Percentiles rank a stretch among this genome's conserved stretches.
phyloP scores from a whole-genome alignment of 352 stramenopile species.

The Pythium pectinolyticum region DNA sequence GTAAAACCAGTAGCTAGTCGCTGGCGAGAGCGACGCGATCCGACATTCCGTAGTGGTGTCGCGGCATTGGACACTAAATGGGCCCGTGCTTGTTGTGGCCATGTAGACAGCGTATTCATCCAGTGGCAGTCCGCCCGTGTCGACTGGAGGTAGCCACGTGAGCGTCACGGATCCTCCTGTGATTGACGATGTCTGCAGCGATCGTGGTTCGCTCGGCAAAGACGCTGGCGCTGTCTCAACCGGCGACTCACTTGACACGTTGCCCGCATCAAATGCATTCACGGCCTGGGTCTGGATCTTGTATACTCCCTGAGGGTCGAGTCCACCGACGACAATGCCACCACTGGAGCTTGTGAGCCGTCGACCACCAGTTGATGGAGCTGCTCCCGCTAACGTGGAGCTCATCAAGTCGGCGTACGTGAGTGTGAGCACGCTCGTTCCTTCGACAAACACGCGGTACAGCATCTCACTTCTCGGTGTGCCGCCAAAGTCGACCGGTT shows the following conservation, averaged over 20 bases:
- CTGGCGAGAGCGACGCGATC: conserved; percentile 31
- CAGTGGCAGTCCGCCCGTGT: conserved; percentile 48
- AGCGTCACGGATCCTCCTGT: conserved; percentile 46
- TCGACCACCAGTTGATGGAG: conserved; percentile 5
- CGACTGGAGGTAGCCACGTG: conserved; percentile 38
- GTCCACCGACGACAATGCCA: conserved; percentile 37
- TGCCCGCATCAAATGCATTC: conserved; percentile 31
- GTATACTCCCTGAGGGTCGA: conserved; percentile 59
- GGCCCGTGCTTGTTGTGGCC: conserved; percentile 5
- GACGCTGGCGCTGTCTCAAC: conserved; percentile 37
- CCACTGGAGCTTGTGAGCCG: conserved; percentile 22
- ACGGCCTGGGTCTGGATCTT: conserved; percentile 44
- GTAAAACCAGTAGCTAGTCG: conserved; percentile 45
- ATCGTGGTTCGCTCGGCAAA: conserved; percentile 30
- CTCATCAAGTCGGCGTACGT: conserved; percentile 35
- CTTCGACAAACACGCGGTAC: conserved; percentile 54
- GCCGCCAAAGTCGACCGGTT: conserved; percentile 55
- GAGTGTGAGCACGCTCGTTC: conserved; percentile 36
- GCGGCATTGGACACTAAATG: conserved; percentile 29
- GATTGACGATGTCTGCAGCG: conserved; percentile 8
- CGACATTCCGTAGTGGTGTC: conserved; percentile 30
- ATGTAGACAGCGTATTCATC: conserved; percentile 40
- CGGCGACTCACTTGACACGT: conserved; percentile 29
- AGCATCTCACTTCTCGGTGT: conserved; percentile 33
- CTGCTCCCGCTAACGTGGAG: conserved; percentile 6